Conservation (phyloP, 2,329 filamentous ascomycete genomes). For the Xylariaceae sp. region DNA sequence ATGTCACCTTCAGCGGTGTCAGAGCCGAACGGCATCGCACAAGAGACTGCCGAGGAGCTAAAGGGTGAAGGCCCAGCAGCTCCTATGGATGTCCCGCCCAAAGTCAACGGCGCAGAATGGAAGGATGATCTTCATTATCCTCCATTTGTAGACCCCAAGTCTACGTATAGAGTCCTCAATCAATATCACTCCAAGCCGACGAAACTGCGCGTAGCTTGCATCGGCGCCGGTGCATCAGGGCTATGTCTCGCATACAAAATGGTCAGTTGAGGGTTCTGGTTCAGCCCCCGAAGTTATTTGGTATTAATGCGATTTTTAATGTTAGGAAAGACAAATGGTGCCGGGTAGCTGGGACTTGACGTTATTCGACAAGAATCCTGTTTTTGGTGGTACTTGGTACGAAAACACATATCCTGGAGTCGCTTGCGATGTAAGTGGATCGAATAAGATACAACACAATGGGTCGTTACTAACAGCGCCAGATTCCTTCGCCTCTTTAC, state of each 20-base stretch:
- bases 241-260: conserved; percentile 32
- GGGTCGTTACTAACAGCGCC: neutral
- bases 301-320: neutral
- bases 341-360: conserved; percentile 30
- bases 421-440: conserved; percentile 14
- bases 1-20: neutral
- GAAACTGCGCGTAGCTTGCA: conserved; percentile 32
- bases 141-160: neutral
- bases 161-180: conserved; percentile 27
- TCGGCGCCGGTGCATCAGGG: conserved; percentile 31
- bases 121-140: neutral
- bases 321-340: conserved; percentile 24
- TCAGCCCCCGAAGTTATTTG: neutral
- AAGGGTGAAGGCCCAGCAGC: neutral
- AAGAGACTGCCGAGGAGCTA: neutral
- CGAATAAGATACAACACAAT: neutral
- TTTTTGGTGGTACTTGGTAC: conserved; percentile 28
- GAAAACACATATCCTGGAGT: conserved; percentile 27
- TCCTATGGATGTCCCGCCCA: neutral
- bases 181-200: conserved; percentile 37
- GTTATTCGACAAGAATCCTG: conserved; percentile 34
- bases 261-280: neutral
- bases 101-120: neutral
- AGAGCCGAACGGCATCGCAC: neutral
- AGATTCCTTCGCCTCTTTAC: conserved; percentile 19